Conservation (phyloP, 768 basidiomycete species). For the Tulasnella sp. region DNA sequence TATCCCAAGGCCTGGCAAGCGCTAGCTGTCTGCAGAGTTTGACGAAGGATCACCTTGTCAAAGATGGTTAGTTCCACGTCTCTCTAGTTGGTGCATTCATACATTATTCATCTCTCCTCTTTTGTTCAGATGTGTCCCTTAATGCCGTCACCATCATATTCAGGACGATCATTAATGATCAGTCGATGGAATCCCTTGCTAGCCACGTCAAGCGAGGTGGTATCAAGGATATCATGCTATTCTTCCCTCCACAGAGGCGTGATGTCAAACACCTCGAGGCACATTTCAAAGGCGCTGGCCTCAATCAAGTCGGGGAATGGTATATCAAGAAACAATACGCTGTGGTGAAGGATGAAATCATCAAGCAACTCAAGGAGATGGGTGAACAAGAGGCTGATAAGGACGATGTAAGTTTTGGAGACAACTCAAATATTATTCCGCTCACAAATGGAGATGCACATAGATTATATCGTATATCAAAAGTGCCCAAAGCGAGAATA, state of each 20-base stretch:
- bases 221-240: slow-evolving; percentile 69
- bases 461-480: slow-evolving; percentile 72
- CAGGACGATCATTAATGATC: slow-evolving; percentile 63
- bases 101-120: background rate
- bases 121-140: slow-evolving; percentile 36
- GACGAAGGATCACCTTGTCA: slow-evolving; percentile 88
- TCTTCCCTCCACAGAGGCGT: slow-evolving; percentile 80
- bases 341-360: slow-evolving; percentile 64
- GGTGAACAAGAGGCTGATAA: slow-evolving; percentile 54
- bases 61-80: slow-evolving; percentile 58
- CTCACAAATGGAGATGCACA: background rate
- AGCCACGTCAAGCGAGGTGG: slow-evolving; percentile 69
- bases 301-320: slow-evolving; percentile 84
- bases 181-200: slow-evolving; percentile 83
- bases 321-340: slow-evolving; percentile 83
- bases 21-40: slow-evolving; percentile 67
- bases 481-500: slow-evolving; percentile 54
- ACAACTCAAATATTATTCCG: background rate
- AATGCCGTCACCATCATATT: slow-evolving; percentile 65
- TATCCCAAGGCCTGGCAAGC: slow-evolving; percentile 71
- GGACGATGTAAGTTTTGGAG: slow-evolving; percentile 42
- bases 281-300: slow-evolving; percentile 69
- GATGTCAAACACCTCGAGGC: slow-evolving; percentile 62
- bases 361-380: slow-evolving; percentile 54
- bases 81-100: background rate